Percentiles rank a stretch among this genome's conserved stretches.
phyloP scores from a whole-genome alignment of 345 rosid genomes.

The Aquilaria malaccensis region DNA sequence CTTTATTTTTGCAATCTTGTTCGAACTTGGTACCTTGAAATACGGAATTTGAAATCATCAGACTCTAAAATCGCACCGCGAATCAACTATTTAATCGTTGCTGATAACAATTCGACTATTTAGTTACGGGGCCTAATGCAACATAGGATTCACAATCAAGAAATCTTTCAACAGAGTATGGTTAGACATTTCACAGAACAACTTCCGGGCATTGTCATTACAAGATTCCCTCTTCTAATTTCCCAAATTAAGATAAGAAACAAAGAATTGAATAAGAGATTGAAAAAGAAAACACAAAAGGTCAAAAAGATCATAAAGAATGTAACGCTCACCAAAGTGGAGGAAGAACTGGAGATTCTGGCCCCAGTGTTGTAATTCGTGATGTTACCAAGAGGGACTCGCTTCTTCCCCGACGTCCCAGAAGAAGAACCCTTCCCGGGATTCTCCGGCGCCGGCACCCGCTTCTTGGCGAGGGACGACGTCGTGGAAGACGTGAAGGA shows the following conservation, averaged over 20 bases:
- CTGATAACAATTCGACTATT: too few relatives aligned
- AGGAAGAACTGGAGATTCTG: slow-evolving; percentile 32
- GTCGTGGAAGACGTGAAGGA: slow-evolving; percentile 40
- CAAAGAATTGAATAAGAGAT: neutral
- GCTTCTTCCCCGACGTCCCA: slow-evolving; percentile 47
- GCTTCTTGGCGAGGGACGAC: slow-evolving; percentile 45
- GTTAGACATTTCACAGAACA: neutral
- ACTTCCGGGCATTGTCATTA: neutral
- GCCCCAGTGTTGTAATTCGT: slow-evolving; percentile 51
- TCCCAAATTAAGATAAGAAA: neutral
- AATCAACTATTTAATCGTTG: neutral
- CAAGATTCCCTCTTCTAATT: neutral
- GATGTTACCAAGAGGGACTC: slow-evolving; percentile 71
- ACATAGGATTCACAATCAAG: neutral
- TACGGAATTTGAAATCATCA: slow-evolving; percentile 4
- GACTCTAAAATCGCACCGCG: neutral
- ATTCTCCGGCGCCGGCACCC: slow-evolving; percentile 38
- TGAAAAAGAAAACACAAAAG: neutral
- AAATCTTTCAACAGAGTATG: neutral
- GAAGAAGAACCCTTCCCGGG: slow-evolving; percentile 26
- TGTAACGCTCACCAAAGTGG: slow-evolving; percentile 43
- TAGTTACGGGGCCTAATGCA: neutral
- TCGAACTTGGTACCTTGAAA: slow-evolving; percentile 42
- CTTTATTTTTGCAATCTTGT: slow-evolving; percentile 48
- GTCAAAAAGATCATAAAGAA: neutral